These are phyloP conservation scores for Monosporascus cannonballus DNA, from an alignment of 2,329 filamentous ascomycete genomes.

Conservation along the genomic window DNA sequence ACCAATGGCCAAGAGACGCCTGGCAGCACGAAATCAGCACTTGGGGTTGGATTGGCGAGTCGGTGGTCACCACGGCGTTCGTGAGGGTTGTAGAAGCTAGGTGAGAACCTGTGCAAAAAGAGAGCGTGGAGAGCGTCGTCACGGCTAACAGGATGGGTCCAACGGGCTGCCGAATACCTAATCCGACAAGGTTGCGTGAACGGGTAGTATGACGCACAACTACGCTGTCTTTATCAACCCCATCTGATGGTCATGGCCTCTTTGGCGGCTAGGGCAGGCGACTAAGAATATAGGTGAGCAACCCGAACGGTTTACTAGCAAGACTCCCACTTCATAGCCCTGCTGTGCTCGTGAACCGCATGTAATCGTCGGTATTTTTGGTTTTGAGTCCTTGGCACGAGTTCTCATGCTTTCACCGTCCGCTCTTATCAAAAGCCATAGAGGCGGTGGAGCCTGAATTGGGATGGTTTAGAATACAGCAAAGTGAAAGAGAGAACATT, in stretches of 20 bases:
- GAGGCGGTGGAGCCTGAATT: conserved; percentile 22
- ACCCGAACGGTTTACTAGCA: conserved; percentile 8
- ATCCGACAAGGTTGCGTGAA: neutral
- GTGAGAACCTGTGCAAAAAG: conserved; percentile 13
- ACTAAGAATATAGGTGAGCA: conserved; percentile 11
- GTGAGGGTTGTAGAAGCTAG: conserved; percentile 11
- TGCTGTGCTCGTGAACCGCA: conserved; percentile 8
- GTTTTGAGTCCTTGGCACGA: conserved; percentile 16
- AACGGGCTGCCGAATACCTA: neutral
- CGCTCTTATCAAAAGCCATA: conserved; percentile 22
- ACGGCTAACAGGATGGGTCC: neutral
- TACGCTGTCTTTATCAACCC: neutral
- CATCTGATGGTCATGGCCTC: neutral
- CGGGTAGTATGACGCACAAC: neutral
- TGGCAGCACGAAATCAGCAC: conserved; percentile 27
- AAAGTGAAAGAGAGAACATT: neutral
- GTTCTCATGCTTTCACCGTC: conserved; percentile 18
- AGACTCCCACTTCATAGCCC: conserved; percentile 4
- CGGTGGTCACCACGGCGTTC: conserved; percentile 24
- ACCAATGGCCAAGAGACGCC: conserved; percentile 30
- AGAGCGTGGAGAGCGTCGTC: neutral
- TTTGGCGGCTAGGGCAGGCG: neutral
- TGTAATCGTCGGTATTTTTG: conserved; percentile 13
- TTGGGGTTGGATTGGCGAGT: conserved; percentile 27
- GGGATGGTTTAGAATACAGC: conserved; percentile 12